Percentiles rank a stretch among this genome's conserved stretches.
Evolutionary conservation across 345 rosid species (phyloP).

Genomic region (Euphorbia peplus): DNA sequence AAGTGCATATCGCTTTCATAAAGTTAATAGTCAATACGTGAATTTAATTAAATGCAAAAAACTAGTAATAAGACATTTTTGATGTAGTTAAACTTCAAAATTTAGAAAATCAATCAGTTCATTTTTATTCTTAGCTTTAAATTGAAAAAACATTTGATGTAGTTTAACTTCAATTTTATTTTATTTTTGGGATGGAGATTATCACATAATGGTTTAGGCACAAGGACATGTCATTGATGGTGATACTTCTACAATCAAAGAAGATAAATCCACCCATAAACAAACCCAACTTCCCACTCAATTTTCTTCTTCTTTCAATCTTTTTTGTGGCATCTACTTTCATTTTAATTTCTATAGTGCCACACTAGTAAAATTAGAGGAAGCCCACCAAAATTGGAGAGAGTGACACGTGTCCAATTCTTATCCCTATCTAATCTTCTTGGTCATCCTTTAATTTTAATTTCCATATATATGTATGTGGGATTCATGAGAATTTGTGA

Average conservation of each 20-base stretch:
- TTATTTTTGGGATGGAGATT: no score
- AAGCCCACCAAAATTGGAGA: slow-evolving; percentile 12
- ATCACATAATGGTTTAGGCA: no score
- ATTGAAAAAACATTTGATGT: no score
- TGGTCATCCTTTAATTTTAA: no score
- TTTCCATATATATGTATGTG: not conserved
- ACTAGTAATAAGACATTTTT: no score
- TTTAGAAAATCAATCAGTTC: slow-evolving; percentile 25
- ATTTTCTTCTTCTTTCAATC: slow-evolving; percentile 5
- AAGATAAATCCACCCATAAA: slow-evolving; percentile 19
- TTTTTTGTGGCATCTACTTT: slow-evolving; percentile 2
- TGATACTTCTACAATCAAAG: slow-evolving; percentile 18
- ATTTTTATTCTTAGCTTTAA: no score
- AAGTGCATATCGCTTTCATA: no score
- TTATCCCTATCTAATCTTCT: slow-evolving; percentile 11
- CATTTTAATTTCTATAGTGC: slow-evolving; percentile 16
- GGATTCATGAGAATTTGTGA: slow-evolving; percentile 1
- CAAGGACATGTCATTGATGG: slow-evolving; percentile 2
- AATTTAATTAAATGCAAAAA: no score
- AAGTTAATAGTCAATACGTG: no score
- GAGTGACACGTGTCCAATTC: slow-evolving; percentile 23
- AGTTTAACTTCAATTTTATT: no score
- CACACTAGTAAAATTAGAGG: slow-evolving; percentile 17
- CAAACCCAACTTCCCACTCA: slow-evolving; percentile 9
- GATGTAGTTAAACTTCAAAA: no score